A percentile compares a stretch with the other conserved stretches of the same genome.
phyloP scores from a whole-genome alignment of 768 basidiomycete species.

The Pholiota conissans region DNA sequence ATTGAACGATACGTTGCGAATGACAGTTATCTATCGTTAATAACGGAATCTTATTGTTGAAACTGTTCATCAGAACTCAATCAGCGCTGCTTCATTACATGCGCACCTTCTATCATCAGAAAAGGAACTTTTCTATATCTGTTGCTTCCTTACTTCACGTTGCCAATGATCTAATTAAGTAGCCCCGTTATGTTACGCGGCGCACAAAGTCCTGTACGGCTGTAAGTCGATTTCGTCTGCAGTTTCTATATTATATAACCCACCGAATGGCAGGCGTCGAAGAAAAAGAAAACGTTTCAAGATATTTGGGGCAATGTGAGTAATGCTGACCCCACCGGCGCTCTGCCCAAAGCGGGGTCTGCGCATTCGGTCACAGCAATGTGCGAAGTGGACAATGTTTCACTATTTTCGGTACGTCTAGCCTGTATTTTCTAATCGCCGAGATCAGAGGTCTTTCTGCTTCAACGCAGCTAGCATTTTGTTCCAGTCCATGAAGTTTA shows the following conservation, averaged over 20 bases:
- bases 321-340: not conserved
- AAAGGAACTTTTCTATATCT: not conserved
- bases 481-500: not conserved
- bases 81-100: not conserved
- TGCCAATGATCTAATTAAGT: not conserved
- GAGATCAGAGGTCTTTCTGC: not conserved
- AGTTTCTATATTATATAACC: not conserved
- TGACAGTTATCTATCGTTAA: not conserved
- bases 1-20: not conserved
- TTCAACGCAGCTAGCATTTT: not conserved
- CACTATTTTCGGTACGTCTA: not conserved
- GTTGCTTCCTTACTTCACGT: not conserved
- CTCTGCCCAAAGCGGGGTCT: not conserved
- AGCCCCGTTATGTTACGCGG: not conserved
- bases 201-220: not conserved
- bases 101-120: not conserved
- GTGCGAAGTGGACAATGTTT: not conserved
- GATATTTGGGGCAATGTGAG: not conserved
- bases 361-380: not conserved
- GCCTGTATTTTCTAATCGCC: slow-evolving; percentile 1
- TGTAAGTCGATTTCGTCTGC: not conserved
- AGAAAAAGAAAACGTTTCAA: not conserved
- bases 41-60: not conserved
- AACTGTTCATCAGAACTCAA: not conserved
- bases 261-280: not conserved